These are phyloP conservation scores for Eudorina sp. DNA, from an alignment of 139 green algal species.

Conservation along the genomic window DNA sequence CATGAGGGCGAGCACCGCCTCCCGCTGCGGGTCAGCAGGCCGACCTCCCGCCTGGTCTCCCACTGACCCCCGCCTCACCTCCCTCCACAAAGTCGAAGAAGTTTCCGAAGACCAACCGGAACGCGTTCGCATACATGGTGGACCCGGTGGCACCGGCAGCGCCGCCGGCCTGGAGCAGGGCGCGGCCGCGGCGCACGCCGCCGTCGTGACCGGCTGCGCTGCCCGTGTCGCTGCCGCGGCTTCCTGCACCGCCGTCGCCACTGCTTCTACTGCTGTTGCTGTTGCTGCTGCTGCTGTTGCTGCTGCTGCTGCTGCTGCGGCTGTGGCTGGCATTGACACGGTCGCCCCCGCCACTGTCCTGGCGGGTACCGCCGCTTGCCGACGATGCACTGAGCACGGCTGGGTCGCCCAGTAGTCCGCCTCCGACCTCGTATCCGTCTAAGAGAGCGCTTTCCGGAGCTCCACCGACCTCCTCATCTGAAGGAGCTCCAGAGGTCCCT, in stretches of 20 bases:
- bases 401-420: too few species aligned
- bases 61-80: neutral
- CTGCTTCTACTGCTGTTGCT: neutral
- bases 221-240: neutral
- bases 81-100: constrained; percentile 42
- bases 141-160: neutral
- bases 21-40: too few species aligned
- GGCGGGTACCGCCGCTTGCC: too few species aligned
- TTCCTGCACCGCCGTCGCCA: neutral
- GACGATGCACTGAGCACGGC: too few species aligned
- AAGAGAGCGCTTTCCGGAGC: neutral
- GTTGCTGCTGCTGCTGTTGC: neutral
- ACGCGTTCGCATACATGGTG: constrained; percentile 26
- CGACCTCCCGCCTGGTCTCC: too few species aligned
- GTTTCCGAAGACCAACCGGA: constrained; percentile 45
- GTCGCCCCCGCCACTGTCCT: neutral
- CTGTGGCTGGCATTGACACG: neutral
- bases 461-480: neutral
- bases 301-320: neutral
- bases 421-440: neutral
- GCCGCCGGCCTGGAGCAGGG: neutral
- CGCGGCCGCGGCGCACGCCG: neutral
- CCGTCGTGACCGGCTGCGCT: neutral
- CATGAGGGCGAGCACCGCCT: too few species aligned
- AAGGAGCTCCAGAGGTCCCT: too few species aligned